These are phyloP conservation scores for Pascua guehoae DNA, from an alignment of 1,284 basidiomycete species.

Conservation along the genomic window DNA sequence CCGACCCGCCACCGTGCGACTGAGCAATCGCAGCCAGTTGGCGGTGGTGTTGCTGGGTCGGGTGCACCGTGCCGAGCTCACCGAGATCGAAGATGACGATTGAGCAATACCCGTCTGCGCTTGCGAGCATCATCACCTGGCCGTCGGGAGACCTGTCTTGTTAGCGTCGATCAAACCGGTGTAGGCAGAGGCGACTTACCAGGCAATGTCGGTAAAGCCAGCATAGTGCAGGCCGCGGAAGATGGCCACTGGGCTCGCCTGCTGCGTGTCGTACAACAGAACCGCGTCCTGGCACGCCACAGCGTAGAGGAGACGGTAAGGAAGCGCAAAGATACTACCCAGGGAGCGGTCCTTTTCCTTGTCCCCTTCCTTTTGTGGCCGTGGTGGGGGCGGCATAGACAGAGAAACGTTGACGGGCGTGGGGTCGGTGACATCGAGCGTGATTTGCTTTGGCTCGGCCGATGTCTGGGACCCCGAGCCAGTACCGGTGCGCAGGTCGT, in stretches of 20 bases:
- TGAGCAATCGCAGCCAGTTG: constrained; percentile 83
- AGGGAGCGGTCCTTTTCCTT: constrained; percentile 24
- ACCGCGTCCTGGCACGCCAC: constrained; percentile 96
- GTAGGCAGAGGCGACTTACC: constrained; percentile 64
- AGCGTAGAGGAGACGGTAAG: constrained; percentile 92
- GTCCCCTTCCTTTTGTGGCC: constrained; percentile 42
- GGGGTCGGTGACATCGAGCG: constrained; percentile 65
- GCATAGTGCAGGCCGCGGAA: constrained; percentile 95
- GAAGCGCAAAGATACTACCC: constrained; percentile 69
- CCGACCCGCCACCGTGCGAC: constrained; percentile 54
- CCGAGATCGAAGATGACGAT: constrained; percentile 73
- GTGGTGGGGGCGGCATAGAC: constrained; percentile 48
- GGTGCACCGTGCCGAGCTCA: constrained; percentile 79
- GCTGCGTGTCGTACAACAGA: constrained; percentile 94
- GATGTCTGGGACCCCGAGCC: constrained; percentile 42
- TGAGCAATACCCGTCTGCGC: constrained; percentile 95
- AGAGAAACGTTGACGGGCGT: constrained; percentile 42
- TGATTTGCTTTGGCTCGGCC: constrained; percentile 57
- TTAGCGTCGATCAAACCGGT: neutral
- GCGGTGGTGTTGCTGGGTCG: constrained; percentile 80
- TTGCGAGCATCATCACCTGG: constrained; percentile 84
- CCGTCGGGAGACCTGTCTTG: constrained; percentile 84
- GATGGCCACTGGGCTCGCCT: constrained; percentile 85
- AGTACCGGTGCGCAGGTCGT: constrained; percentile 69
- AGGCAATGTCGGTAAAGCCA: constrained; percentile 93